Evolutionary conservation across 495 filamentous ascomycete species (phyloP).

Genomic region (Neurospora pannonica): DNA sequence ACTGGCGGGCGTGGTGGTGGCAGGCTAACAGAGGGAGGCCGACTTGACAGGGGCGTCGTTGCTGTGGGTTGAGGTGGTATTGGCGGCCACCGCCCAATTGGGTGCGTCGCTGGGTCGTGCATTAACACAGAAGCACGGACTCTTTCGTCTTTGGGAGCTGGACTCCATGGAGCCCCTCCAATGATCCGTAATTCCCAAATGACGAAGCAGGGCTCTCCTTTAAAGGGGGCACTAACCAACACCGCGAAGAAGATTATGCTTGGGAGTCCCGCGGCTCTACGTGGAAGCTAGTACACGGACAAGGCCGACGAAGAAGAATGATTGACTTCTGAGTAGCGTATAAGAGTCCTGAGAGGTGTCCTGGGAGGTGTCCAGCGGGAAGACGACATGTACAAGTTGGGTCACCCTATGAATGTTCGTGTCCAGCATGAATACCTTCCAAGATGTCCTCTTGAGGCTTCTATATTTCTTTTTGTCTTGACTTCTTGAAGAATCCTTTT

Average conservation of each 20-base stretch:
- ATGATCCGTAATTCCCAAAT: not conserved
- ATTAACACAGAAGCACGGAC: not conserved
- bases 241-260: not conserved
- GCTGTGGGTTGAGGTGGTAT: not conserved
- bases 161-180: not conserved
- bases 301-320: not conserved
- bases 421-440: not conserved
- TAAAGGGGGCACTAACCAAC: not conserved
- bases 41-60: not conserved
- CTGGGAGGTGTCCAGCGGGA: not conserved
- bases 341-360: not conserved
- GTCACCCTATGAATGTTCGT: not conserved
- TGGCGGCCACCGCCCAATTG: not conserved
- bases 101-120: not conserved
- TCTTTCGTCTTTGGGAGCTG: not conserved
- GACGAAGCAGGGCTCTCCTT: not conserved
- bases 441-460: not conserved
- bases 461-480: not conserved
- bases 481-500: too few relatives aligned
- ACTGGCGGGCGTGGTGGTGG: not conserved
- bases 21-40: not conserved
- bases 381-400: not conserved
- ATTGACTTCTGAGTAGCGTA: not conserved
- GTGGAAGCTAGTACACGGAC: not conserved
- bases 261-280: not conserved